A percentile compares a stretch with the other conserved stretches of the same genome.
phyloP scores from a whole-genome alignment of 176 grass and related monocot genomes.

The Pharus latifolius region DNA sequence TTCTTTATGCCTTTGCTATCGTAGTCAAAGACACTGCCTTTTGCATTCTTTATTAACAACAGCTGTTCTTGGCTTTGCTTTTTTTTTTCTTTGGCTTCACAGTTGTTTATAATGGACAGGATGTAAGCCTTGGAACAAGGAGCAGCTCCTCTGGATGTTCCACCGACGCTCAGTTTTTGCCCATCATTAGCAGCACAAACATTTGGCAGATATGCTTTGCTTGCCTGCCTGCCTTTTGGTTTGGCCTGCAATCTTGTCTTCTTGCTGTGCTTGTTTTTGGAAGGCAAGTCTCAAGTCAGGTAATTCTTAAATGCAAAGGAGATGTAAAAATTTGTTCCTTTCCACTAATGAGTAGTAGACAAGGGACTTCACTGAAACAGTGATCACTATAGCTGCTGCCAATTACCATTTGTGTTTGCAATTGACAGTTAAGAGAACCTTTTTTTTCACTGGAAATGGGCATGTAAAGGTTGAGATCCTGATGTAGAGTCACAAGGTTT shows the following conservation, averaged over 20 bases:
- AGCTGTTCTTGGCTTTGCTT: constrained; percentile 7
- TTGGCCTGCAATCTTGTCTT: constrained; percentile 24
- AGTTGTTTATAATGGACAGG: constrained; percentile 3
- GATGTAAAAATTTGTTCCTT: not conserved
- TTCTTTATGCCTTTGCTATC: not conserved
- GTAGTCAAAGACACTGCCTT: constrained; percentile 16
- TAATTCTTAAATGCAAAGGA: not conserved
- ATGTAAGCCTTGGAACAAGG: constrained; percentile 19
- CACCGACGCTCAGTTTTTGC: constrained; percentile 36
- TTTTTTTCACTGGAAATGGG: constrained; percentile 21
- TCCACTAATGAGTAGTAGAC: not conserved
- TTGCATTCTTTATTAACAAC: constrained; percentile 26
- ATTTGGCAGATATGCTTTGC: not conserved
- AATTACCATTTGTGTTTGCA: not conserved
- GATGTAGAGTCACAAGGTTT: constrained; percentile 21
- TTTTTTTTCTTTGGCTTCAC: not conserved
- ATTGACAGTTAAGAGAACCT: not conserved
- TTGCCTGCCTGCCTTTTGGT: not conserved
- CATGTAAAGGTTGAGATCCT: not conserved
- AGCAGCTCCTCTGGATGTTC: constrained; percentile 14
- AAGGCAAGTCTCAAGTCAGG: not conserved
- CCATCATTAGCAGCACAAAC: constrained; percentile 23
- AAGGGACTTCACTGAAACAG: no score
- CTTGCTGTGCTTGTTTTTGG: constrained; percentile 1
- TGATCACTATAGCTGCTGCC: not conserved